These are phyloP conservation scores for Pythium volutum DNA, from an alignment of 352 stramenopile species.

Conservation along the genomic window DNA sequence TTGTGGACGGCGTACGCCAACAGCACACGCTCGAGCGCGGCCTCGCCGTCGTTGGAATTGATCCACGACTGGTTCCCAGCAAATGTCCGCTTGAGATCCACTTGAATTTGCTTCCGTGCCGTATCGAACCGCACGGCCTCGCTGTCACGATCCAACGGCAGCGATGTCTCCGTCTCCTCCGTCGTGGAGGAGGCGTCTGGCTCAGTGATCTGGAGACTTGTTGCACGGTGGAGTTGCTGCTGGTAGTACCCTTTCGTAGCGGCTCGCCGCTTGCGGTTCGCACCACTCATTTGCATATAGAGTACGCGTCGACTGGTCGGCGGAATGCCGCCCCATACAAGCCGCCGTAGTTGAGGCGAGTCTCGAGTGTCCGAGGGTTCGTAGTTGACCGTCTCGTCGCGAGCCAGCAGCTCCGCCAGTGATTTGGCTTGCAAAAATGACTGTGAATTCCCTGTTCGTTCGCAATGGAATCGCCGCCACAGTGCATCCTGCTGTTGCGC, in stretches of 20 bases:
- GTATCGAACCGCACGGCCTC: conserved; percentile 26
- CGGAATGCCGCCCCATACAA: conserved; percentile 57
- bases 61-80: conserved; percentile 66
- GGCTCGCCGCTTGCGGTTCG: conserved; percentile 15
- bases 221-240: conserved; percentile 14
- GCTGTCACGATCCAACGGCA: neutral
- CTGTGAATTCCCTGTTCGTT: neutral
- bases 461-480: conserved; percentile 30
- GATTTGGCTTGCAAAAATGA: neutral
- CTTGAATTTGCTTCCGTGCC: conserved; percentile 50
- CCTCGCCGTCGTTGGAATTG: conserved; percentile 39
- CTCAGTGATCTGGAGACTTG: conserved; percentile 5
- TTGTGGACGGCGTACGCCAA: conserved; percentile 82
- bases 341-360: conserved; percentile 19
- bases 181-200: too few species aligned
- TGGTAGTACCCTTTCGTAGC: conserved; percentile 37
- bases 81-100: conserved; percentile 71
- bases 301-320: conserved; percentile 33
- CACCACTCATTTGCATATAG: conserved; percentile 52
- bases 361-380: conserved; percentile 7
- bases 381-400: neutral
- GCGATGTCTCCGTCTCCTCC: too few species aligned
- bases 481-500: conserved; percentile 37
- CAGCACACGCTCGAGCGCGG: conserved; percentile 61
- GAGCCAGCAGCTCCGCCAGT: neutral